These are phyloP conservation scores for Inonotus obliquus DNA, from an alignment of 1,284 basidiomycete species.

Conservation along the genomic window DNA sequence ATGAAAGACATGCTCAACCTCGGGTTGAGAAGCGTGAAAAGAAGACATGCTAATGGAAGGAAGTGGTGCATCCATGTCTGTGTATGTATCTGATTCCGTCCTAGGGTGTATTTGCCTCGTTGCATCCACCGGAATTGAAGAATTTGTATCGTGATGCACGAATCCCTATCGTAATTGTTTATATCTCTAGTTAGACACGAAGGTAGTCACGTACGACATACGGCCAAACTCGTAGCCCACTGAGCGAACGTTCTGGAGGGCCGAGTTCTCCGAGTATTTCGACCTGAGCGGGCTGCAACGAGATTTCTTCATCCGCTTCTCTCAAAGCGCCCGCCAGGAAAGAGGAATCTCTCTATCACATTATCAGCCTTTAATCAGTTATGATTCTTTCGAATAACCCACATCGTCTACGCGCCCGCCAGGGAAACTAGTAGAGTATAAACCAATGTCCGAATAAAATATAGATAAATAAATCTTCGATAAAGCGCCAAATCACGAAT, in stretches of 20 bases:
- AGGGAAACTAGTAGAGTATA: constrained; percentile 53
- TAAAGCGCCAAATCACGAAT: not conserved
- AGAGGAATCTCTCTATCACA: constrained; percentile 48
- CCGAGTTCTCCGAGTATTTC: constrained; percentile 63
- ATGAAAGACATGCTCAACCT: constrained; percentile 69
- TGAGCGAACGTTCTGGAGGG: constrained; percentile 54
- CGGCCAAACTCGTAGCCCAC: constrained; percentile 65
- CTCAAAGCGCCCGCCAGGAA: constrained; percentile 56
- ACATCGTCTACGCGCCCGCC: constrained; percentile 70
- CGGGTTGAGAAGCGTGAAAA: constrained; percentile 48
- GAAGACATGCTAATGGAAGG: constrained; percentile 54
- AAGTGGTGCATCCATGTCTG: constrained; percentile 41
- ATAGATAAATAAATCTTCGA: not conserved
- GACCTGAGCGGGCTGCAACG: constrained; percentile 50
- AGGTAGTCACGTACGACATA: constrained; percentile 53
- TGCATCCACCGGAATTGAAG: constrained; percentile 7
- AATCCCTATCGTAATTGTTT: constrained; percentile 48
- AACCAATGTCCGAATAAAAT: too few species aligned
- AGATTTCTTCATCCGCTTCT: constrained; percentile 73
- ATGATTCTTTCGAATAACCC: constrained; percentile 21
- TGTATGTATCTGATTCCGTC: constrained; percentile 11
- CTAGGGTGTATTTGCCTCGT: not conserved
- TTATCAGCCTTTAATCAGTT: constrained; percentile 10
- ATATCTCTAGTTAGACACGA: not conserved
- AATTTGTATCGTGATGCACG: constrained; percentile 35